phyloP scores from a whole-genome alignment of 106 monocot genomes.

The Amphibolis antarctica region DNA sequence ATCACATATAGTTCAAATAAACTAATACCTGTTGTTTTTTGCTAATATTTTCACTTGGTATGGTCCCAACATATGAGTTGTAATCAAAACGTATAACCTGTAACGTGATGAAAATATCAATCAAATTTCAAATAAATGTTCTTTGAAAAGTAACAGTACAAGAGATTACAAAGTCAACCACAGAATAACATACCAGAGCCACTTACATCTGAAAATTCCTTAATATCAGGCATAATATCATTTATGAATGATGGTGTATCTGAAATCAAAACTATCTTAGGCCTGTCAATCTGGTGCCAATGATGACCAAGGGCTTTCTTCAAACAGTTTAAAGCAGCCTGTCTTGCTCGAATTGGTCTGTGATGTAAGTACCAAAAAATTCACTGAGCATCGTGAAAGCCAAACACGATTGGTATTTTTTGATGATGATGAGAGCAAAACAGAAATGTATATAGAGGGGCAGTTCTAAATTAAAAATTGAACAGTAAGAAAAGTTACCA shows the following conservation, averaged over 20 bases:
- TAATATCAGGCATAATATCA: slow-evolving; percentile 49
- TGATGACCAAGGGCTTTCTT: slow-evolving; percentile 33
- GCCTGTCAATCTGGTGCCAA: slow-evolving; percentile 21
- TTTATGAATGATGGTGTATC: slow-evolving; percentile 76
- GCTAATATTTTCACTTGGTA: slow-evolving; percentile 26
- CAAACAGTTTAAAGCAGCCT: slow-evolving; percentile 66
- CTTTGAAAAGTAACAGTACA: background rate
- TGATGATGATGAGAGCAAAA: too few relatives aligned
- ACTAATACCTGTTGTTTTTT: slow-evolving; percentile 32
- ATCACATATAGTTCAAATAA: background rate
- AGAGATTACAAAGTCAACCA: background rate
- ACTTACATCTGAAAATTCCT: slow-evolving; percentile 55
- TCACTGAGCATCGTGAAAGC: background rate
- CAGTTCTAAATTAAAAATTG: too few relatives aligned
- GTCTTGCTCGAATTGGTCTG: slow-evolving; percentile 68
- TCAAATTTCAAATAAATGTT: background rate
- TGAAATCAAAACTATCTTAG: slow-evolving; percentile 66
- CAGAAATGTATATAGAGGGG: too few relatives aligned
- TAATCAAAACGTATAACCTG: slow-evolving; percentile 88
- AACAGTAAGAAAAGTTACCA: too few relatives aligned
- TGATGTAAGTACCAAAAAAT: background rate
- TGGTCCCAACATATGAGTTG: slow-evolving; percentile 35
- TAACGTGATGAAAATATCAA: background rate
- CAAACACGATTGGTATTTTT: background rate
- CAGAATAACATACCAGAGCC: background rate